Evolutionary conservation across 352 stramenopile genomes (phyloP), one percentile per base, ranked within the genome.

Genomic region (Lagenidium giganteum): DNA sequence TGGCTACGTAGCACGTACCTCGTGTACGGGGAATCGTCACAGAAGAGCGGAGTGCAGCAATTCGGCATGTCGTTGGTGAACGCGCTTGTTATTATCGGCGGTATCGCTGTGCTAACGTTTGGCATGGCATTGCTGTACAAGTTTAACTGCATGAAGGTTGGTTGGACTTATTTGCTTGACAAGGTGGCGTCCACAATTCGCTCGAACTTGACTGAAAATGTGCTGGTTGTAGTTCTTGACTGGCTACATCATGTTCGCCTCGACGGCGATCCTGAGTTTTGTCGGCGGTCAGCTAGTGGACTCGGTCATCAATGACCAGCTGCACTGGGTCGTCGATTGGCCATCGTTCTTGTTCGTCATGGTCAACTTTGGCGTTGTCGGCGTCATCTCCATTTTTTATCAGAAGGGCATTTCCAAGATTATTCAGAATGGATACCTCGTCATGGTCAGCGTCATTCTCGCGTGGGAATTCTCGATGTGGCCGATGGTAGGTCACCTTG

Each of bases 391-490:
- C 21, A 94, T 96, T 40, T 96, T 97, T 50, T 95, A 93, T 58
- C 83, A 93, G 58, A 92, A 88, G 46, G 78, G 81, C 9, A 85
- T 66, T 20, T 59, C 81, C 31, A 89, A 87, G 55, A 47, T 92
- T 32, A 54, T 98, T 6, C 94, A 95, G 47, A 96, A 98, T 57
- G 72, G 67, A 5, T 99, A 98, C 64, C 60, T 98, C 16, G 83
- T 99, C 34, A 61, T 88, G 24, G 95, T 96, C 22, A 97, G 86
- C 40, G 92, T 98, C 14, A 97, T 98, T 47, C 75, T 99, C 46
- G 94, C 95, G 14, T 99, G 95, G 93, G 79, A 99, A 51, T 87
- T 99, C 27, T 96, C 87, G 33, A 95, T 97, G 71, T 97, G 98
- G 65, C 93, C 96, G 22, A 84, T 97, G 95, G 87, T 94, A 89